Evolutionary conservation across 306 rosid genomes (phyloP), one percentile per base, ranked within the genome.

Genomic region (Acacia acuminata): DNA sequence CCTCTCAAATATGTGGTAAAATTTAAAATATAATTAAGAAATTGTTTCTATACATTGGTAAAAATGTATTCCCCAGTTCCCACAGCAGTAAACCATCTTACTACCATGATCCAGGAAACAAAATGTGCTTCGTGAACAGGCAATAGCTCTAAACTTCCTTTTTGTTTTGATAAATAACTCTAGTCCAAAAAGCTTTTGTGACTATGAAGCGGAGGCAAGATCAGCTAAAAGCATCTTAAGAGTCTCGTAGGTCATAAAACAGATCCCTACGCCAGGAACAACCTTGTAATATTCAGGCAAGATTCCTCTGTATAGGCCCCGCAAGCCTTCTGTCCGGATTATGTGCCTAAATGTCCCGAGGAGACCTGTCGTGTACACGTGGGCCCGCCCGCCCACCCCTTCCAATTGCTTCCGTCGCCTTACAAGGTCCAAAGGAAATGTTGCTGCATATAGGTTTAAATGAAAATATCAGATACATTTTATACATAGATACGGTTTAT

Each of bases 211-310:
- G 64, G 88, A 73, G 22, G 81, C 77, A 14, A 83, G 68, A 75
- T 91, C 97, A 0, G 97, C 92, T 73, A 96, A 84, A 71, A 94
- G 83, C 90, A 77, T 82, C 92, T 92, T 96, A 79, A 96, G 86
- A 10, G 93, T 90, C 86, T 96, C 99, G 16, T 96, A 96, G 2
- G 99, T 94, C 99, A 96, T 94, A 82, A 96, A 96, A 82, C 98
- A 96, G 63, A 96, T 96, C 42, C 99, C 99, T 43, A 94, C 98
- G 42, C 99, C 97, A 3, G 99, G 97, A 71, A 96, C 97, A 87
- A 96, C 99, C 90, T 96, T 96, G 88, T 91, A 96, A 86, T 96
- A 96, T 81, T 96, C 98, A 2, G 99, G 98, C 82, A 96, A 84
- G 77, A 96, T 96, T 75, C 99, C 99, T 82, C 99, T 76, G 87